Conservation (phyloP, 2,329 filamentous ascomycete species). For the Chrysosporium queenslandicum region DNA sequence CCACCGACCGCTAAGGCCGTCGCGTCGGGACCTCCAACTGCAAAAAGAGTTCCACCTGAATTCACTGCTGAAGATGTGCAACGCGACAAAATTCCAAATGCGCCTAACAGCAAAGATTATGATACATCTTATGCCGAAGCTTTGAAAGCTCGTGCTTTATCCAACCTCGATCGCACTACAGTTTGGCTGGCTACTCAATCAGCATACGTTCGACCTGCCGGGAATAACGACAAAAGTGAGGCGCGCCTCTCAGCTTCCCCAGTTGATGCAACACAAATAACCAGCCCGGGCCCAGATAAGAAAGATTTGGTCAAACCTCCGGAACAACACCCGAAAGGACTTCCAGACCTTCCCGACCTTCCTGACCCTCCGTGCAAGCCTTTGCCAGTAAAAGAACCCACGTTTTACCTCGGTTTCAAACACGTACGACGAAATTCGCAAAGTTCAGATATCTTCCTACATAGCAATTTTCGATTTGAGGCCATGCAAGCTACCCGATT, state of each 20-base stretch:
- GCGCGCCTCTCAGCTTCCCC: neutral
- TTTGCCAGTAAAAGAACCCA: slow-evolving; percentile 53
- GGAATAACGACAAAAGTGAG: neutral
- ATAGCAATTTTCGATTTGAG: slow-evolving; percentile 76
- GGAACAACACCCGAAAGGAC: too few relatives aligned
- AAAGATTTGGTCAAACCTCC: slow-evolving; percentile 26
- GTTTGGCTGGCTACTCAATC: slow-evolving; percentile 78
- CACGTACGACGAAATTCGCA: slow-evolving; percentile 51
- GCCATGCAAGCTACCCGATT: slow-evolving; percentile 75
- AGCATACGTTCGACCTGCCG: slow-evolving; percentile 44
- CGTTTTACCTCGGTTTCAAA: slow-evolving; percentile 83
- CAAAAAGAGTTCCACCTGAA: slow-evolving; percentile 44
- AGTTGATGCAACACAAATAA: too few relatives aligned
- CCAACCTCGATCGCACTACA: slow-evolving; percentile 75
- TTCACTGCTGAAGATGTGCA: slow-evolving; percentile 22
- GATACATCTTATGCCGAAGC: slow-evolving; percentile 66
- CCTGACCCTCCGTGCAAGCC: slow-evolving; percentile 5
- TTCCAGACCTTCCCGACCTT: slow-evolving; percentile 30
- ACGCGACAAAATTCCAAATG: slow-evolving; percentile 21
- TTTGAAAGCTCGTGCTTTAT: slow-evolving; percentile 58
- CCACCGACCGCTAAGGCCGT: slow-evolving; percentile 34
- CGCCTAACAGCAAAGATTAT: slow-evolving; percentile 45
- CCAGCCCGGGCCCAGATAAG: neutral
- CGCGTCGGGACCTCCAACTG: slow-evolving; percentile 55
- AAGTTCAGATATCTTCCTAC: slow-evolving; percentile 67